Base-by-base conservation (phyloP, 495 filamentous ascomycete genomes). In the Viridothelium virens region DNA sequence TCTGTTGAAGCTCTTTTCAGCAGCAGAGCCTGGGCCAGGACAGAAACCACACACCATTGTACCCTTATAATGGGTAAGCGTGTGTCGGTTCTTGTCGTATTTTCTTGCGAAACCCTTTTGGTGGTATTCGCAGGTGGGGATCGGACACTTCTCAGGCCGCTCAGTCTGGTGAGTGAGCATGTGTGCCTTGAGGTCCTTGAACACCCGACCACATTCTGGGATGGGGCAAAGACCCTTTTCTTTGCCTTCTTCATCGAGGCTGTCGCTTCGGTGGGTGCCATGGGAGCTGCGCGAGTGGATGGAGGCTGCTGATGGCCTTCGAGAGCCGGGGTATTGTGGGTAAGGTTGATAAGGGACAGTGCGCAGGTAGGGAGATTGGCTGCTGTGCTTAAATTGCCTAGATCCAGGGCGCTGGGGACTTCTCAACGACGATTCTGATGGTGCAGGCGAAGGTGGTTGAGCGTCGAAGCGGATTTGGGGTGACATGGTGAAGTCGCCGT, bases 31-130 rank as follows among this genome's bases (percentile, higher is more conserved):
- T 25, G 89, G 89, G 2, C 92, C 91, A 2, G 94, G 91, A 68
- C 94, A 99, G 77, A 99, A 97, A 11, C 93, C 92, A 75, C 94
- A 99, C 14, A 97, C 91, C 95, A 99, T 97, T 5, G 92, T 97
- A 4, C 95, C 95, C 76, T 97, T 97, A 82, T 99, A 99, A 70
- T 99, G 94, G 34, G 95, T 99, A 69, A 99, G 75, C 0, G 93
- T 96, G 74, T 99, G 94, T n/a, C 94, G 81, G 75, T 97, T 97
- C 79, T 97, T 97, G 77, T 99, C 94, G 72, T 99, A 99, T 72
- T 97, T 99, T 48, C 94, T 82, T 3, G 94, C 93, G 72, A 99
- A 99, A 1, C 94, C 94, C 76, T 97, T 97, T 66, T 84, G 83
- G 77, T 96, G 91, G 74, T 96, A 99, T 71, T 96, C 91, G 81